Evolutionary conservation across 352 stramenopile species (phyloP), one percentile per base, ranked within the genome.

Genomic region (Pythium apleroticum): DNA sequence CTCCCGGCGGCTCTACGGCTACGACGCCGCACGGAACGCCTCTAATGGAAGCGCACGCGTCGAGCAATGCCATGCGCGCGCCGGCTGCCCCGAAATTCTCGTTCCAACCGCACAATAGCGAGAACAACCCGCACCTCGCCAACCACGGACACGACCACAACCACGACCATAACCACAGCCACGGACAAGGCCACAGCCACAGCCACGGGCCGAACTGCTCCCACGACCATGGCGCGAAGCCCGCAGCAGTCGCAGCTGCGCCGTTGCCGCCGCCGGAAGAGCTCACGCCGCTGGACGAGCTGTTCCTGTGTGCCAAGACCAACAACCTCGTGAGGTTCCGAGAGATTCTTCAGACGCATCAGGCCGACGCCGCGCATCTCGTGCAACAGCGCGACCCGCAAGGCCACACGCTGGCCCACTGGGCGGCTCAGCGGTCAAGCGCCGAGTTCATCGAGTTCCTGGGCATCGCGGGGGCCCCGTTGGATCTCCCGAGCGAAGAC

Each of bases 351-450:
- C 66, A 85, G 20, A 67, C 64, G 14, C 53, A 77, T 6, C 10
- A 46, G 48, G 14, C 57, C n/a, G 73, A 85, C 57, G 77, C 75
- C 49, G 64, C 72, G 31, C 57, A 77, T 52, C 24, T 91, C 35
- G 70, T 71, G 49, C 70, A 60, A 3, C 37, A 66, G 35, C 71
- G 78, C 35, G 85, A 94, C 61, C 57, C 75, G 1, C 76, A 84
- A 65, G 85, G 85, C 49, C 84, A 94, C 71, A 91, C 85, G 46
- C 55, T 91, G 35, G 66, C 74, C 28, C 85, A 94, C 67, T 94
- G 85, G 83, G 72, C 80, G 30, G 83, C 85, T 24, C 83, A 92
- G 67, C 73, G 76, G 19, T 70, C 77, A 20, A 78, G 65, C 25
- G 66, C 65, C 4, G 83, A 82, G 54, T 78, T 94, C 20, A 60